Evolutionary conservation across 176 grass and related monocot species (phyloP).

Genomic region (Melocanna baccifera): DNA sequence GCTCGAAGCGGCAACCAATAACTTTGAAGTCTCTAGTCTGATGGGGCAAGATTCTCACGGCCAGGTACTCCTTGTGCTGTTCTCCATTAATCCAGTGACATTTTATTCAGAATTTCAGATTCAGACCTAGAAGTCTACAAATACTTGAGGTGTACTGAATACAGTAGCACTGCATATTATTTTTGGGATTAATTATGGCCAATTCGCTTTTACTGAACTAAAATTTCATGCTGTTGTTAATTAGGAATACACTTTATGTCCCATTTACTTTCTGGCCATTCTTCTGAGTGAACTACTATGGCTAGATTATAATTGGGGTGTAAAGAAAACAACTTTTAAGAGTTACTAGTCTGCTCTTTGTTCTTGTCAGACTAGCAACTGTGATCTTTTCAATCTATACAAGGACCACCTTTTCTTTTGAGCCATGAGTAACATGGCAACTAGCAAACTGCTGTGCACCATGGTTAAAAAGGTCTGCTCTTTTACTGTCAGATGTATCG

Average conservation of each 20-base stretch:
- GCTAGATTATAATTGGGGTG: background rate
- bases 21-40: constrained; percentile 59
- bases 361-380: background rate
- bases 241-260: no score
- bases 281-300: background rate
- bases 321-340: background rate
- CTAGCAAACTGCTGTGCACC: background rate
- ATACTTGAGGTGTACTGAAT: no score
- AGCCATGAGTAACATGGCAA: background rate
- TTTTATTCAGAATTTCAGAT: background rate
- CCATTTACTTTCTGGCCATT: background rate
- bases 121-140: background rate
- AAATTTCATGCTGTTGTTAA: no score
- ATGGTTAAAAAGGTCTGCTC: background rate
- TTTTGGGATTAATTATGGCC: no score
- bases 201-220: no score
- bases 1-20: constrained; percentile 72
- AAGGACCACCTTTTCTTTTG: no score
- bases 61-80: constrained; percentile 44
- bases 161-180: no score
- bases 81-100: background rate
- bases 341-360: background rate
- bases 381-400: background rate
- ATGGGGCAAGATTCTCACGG: constrained; percentile 64
- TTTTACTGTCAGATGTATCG: constrained; percentile 52